Conservation (phyloP, 1,139 yeast species). For the Geotrichum restrictum region DNA sequence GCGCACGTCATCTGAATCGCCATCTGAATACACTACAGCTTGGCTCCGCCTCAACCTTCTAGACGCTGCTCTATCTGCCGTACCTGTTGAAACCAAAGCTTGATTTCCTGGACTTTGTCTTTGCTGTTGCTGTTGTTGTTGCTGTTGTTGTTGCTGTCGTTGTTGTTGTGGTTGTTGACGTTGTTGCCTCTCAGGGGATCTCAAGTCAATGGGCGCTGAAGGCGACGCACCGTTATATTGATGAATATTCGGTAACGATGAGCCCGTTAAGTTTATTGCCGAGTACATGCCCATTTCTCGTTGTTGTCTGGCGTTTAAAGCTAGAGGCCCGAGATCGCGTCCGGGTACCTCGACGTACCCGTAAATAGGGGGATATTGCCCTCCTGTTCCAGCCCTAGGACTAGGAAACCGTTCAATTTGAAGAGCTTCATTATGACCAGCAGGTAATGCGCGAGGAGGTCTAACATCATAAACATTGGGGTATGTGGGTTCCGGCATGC, state of each 20-base stretch:
- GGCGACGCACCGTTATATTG: not conserved
- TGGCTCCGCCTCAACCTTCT: not conserved
- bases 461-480: not conserved
- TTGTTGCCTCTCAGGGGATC: not conserved
- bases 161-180: not conserved
- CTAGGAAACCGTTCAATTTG: not conserved
- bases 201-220: not conserved
- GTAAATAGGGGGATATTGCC: too few relatives aligned
- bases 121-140: not conserved
- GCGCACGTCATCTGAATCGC: constrained; percentile 6
- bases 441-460: not conserved
- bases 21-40: not conserved
- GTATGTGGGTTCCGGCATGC: not conserved
- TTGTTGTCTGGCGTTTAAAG: constrained; percentile 3
- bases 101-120: not conserved
- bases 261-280: not conserved
- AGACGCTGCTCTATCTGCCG: not conserved
- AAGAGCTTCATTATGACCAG: not conserved
- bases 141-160: not conserved
- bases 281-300: constrained; percentile 12
- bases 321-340: not conserved
- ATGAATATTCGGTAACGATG: too few relatives aligned
- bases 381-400: constrained; percentile 2
- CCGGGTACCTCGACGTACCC: too few relatives aligned
- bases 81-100: not conserved